Percentiles rank a stretch among this genome's conserved stretches.
phyloP scores from a whole-genome alignment of 306 rosid genomes.

The Hippophae gyantsensis region DNA sequence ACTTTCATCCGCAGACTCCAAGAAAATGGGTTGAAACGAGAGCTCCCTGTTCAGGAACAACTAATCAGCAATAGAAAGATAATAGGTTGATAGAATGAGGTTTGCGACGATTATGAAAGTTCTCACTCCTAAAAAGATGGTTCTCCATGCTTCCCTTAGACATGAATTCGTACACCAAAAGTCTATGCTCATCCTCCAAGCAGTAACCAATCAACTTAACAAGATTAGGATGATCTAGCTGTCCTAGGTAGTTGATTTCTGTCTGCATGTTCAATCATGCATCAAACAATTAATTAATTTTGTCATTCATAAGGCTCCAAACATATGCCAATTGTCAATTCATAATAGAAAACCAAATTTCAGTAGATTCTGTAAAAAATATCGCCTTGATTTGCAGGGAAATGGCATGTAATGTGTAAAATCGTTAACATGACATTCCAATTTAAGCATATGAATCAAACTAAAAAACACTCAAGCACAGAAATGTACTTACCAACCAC shows the following conservation, averaged over 20 bases:
- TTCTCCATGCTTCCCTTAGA: conserved; percentile 94
- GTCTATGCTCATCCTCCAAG: conserved; percentile 85
- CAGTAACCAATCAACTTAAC: conserved; percentile 90
- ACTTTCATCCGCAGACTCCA: conserved; percentile 77
- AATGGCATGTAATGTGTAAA: no score
- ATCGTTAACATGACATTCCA: no score
- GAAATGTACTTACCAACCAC: conserved; percentile 65
- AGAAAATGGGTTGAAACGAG: conserved; percentile 66
- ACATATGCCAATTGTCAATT: conserved; percentile 6
- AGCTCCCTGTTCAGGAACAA: conserved; percentile 47
- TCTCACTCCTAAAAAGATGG: conserved; percentile 89
- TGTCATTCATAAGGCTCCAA: neutral
- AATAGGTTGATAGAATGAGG: neutral
- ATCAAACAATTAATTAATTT: conserved; percentile 14
- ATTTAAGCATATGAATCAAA: no score
- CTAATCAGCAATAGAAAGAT: neutral
- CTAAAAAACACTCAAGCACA: neutral
- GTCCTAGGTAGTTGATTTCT: conserved; percentile 94
- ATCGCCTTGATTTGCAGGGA: no score
- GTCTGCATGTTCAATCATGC: conserved; percentile 38
- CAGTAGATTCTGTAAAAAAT: no score
- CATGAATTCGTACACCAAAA: conserved; percentile 89
- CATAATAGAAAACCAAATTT: neutral
- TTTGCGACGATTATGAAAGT: conserved; percentile 3
- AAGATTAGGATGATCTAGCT: conserved; percentile 81